phyloP scores from a whole-genome alignment of 108 stramenopile species.

The Parietichytrium sp. region DNA sequence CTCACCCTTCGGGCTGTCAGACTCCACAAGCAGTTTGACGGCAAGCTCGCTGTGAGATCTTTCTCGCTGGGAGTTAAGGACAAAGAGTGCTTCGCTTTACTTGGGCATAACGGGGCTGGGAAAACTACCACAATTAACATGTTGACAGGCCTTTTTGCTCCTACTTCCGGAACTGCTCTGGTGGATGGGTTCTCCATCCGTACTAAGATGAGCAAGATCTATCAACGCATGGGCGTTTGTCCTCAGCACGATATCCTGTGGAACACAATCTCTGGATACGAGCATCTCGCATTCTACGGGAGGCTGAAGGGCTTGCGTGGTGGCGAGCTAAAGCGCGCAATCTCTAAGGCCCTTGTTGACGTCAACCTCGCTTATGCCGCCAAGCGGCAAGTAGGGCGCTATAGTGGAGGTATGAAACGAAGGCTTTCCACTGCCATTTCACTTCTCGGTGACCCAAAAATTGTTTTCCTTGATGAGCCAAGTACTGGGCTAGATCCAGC shows the following conservation, averaged over 20 bases:
- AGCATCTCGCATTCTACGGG: slow-evolving; percentile 64
- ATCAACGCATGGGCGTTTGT: slow-evolving; percentile 61
- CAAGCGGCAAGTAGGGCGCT: slow-evolving; percentile 37
- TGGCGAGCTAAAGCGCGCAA: slow-evolving; percentile 31
- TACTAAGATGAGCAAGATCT: slow-evolving; percentile 42
- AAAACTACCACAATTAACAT: slow-evolving; percentile 78
- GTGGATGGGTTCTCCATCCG: slow-evolving; percentile 28
- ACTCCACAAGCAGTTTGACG: slow-evolving; percentile 63
- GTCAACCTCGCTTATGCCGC: slow-evolving; percentile 63
- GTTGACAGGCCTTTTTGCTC: slow-evolving; percentile 87
- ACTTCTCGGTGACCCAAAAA: slow-evolving; percentile 59
- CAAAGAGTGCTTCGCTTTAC: slow-evolving; percentile 81
- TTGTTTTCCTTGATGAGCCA: slow-evolving; percentile 67
- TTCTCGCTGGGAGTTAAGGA: slow-evolving; percentile 79
- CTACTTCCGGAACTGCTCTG: slow-evolving; percentile 77
- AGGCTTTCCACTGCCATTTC: slow-evolving; percentile 67
- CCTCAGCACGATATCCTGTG: slow-evolving; percentile 73
- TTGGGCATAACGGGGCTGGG: slow-evolving; percentile 84
- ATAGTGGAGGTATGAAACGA: slow-evolving; percentile 70
- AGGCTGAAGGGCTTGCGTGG: slow-evolving; percentile 47
- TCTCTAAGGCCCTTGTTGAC: slow-evolving; percentile 49
- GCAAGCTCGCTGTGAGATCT: slow-evolving; percentile 82
- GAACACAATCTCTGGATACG: slow-evolving; percentile 53
- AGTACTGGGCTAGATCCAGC: slow-evolving; percentile 70
- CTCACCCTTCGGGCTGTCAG: not conserved